Conservation (phyloP, 2,329 filamentous ascomycete species). For the Fusarium buxicola region DNA sequence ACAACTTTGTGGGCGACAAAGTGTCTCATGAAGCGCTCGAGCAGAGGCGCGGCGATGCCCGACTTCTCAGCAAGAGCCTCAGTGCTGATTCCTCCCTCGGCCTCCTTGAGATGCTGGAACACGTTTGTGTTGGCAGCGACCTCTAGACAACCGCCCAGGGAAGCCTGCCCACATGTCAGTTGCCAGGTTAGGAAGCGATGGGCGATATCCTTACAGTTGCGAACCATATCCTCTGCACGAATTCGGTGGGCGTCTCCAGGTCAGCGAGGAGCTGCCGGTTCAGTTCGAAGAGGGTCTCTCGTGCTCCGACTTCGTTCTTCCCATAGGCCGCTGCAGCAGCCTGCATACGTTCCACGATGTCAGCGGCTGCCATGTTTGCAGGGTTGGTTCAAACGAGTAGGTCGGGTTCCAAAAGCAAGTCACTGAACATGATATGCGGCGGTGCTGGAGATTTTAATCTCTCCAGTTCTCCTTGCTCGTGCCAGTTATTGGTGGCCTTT, state of each 20-base stretch:
- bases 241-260: constrained; percentile 28
- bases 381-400: not conserved
- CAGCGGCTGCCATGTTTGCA: constrained; percentile 14
- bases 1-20: constrained; percentile 25
- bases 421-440: too few relatives aligned
- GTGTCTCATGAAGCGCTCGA: constrained; percentile 31
- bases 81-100: constrained; percentile 11
- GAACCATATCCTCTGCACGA: constrained; percentile 25
- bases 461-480: too few relatives aligned
- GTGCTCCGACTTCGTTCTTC: constrained; percentile 16
- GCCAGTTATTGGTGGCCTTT: too few relatives aligned
- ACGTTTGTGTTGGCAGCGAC: constrained; percentile 19
- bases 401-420: too few relatives aligned
- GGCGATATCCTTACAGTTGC: constrained; percentile 13
- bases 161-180: constrained; percentile 13
- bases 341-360: constrained; percentile 21
- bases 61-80: constrained; percentile 15
- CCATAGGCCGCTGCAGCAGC: constrained; percentile 14
- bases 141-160: constrained; percentile 20
- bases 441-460: too few relatives aligned
- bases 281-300: constrained; percentile 22
- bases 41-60: constrained; percentile 9
- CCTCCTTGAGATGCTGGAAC: constrained; percentile 14
- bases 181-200: too few relatives aligned
- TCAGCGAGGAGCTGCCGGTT: constrained; percentile 28